Conservation (phyloP, 2,329 filamentous ascomycete genomes). For the Trichoderma hamatum region DNA sequence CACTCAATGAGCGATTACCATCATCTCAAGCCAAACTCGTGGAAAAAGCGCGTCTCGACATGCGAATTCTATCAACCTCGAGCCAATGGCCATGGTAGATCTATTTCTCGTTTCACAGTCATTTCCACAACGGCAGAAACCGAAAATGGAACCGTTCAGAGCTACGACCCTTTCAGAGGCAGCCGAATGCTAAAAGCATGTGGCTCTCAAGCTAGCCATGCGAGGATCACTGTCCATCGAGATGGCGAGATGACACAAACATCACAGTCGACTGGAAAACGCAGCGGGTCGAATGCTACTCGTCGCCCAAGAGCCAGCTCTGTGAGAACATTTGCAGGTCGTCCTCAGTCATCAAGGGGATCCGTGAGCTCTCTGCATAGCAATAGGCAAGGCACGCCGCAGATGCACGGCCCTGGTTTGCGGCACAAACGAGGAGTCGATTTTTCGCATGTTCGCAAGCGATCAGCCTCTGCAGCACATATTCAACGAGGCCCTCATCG, state of each 20-base stretch:
- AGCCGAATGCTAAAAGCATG: constrained; percentile 54
- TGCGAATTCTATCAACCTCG: constrained; percentile 58
- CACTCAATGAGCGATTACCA: constrained; percentile 92
- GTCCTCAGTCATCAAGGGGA: constrained; percentile 42
- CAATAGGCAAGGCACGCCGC: constrained; percentile 47
- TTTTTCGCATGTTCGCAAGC: constrained; percentile 55
- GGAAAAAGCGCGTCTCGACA: constrained; percentile 64
- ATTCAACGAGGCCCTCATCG: constrained; percentile 26
- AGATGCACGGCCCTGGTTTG: constrained; percentile 46
- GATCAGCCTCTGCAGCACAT: constrained; percentile 38
- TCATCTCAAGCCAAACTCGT: constrained; percentile 64
- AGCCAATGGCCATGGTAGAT: constrained; percentile 53
- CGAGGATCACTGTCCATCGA: constrained; percentile 71
- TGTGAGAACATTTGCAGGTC: constrained; percentile 36
- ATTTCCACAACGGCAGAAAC: constrained; percentile 63
- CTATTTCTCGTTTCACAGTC: constrained; percentile 65
- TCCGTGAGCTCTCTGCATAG: constrained; percentile 57
- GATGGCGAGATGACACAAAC: constrained; percentile 41
- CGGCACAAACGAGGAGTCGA: constrained; percentile 58
- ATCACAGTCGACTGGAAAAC: constrained; percentile 38
- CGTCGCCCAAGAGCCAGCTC: constrained; percentile 39
- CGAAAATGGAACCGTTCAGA: constrained; percentile 56
- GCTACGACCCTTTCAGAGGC: constrained; percentile 83
- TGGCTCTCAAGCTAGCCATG: constrained; percentile 58
- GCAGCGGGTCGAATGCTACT: constrained; percentile 41